Conservation (phyloP, 2,329 filamentous ascomycete genomes). For the Microdochium trichocladiopsis region DNA sequence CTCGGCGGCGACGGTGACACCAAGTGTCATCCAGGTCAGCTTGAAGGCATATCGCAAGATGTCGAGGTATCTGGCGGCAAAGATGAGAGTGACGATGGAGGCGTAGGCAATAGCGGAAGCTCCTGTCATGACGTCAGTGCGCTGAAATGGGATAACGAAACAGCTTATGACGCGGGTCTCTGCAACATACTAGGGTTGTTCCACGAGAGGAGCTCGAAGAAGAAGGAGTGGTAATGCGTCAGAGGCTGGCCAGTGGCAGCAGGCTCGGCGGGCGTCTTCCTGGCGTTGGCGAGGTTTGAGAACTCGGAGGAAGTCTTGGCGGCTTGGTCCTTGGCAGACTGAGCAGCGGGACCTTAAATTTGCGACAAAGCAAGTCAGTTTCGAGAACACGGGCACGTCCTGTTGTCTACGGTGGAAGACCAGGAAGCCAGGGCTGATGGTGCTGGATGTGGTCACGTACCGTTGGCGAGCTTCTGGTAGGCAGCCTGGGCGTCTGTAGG, state of each 20-base stretch:
- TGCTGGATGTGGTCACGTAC: conserved; percentile 22
- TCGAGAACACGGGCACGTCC: neutral
- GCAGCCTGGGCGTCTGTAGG: conserved; percentile 39
- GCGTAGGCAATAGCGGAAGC: conserved; percentile 59
- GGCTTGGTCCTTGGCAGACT: conserved; percentile 49
- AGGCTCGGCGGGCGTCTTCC: conserved; percentile 43
- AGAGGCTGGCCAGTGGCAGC: conserved; percentile 55
- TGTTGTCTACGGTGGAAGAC: neutral
- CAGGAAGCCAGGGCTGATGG: neutral
- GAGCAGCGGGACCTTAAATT: conserved; percentile 46
- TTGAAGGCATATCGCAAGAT: conserved; percentile 59
- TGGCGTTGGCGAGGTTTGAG: conserved; percentile 49
- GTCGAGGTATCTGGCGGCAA: conserved; percentile 59
- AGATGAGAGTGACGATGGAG: conserved; percentile 50
- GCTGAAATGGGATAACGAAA: neutral
- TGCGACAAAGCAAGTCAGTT: conserved; percentile 4
- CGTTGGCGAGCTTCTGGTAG: conserved; percentile 39
- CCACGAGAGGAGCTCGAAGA: conserved; percentile 63
- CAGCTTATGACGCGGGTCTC: neutral
- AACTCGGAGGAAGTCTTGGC: conserved; percentile 50
- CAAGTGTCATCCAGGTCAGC: conserved; percentile 56
- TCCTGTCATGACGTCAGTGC: conserved; percentile 32
- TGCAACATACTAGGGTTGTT: conserved; percentile 53
- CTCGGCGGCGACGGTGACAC: conserved; percentile 54
- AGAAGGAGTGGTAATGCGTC: conserved; percentile 66